Evolutionary conservation across 495 filamentous ascomycete species (phyloP), one percentile per base, ranked within the genome.

Genomic region (Penicillium tannophilum): DNA sequence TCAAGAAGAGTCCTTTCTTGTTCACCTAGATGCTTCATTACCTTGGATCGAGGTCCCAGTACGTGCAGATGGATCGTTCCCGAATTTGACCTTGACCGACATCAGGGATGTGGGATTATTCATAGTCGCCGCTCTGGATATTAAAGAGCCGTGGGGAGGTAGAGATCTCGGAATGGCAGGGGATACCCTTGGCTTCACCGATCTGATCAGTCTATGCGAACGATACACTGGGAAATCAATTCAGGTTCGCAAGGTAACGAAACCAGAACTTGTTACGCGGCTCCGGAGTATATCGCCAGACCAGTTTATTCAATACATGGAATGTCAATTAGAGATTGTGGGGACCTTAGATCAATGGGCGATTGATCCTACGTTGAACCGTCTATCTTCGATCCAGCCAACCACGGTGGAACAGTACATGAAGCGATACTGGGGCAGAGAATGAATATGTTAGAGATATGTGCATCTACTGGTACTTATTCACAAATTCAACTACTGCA

Each of bases 321-420:
- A 45, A 19, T 45, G 43, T 19, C 43, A 45, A 24, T 14, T 45
- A 20, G n/a, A 19, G 17, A 45, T 45, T n/a, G 43, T 45, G 10
- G n/a, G 14, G n/a, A 24, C 17, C 1, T 45, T 45, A 10, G 43
- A 45, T 24, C n/a, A 45, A 45, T 19, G 17, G 23, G 60, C 54
- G 30, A 54, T 63, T 16, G 8, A 59, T 52, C 30, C 69, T 12
- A 14, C 41, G 11, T 31, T 59, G 20, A 56, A 59, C 50, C 19
- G 19, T 33, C 52, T 59, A 44, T 63, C 49, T 24, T 45, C 66
- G 2, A 35, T 59, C 2, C 36, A 84, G 55, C 84, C 84, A 84
- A 19, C 52, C 6, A 54, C 35, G 19, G 52, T 54, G 23, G 52
- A 44, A 17, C 17, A 54, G 14, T 54, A 54, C 20, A 20, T 54